phyloP scores from a whole-genome alignment of 192 early-diverging fungal genomes.

The Dispira parvispora region DNA sequence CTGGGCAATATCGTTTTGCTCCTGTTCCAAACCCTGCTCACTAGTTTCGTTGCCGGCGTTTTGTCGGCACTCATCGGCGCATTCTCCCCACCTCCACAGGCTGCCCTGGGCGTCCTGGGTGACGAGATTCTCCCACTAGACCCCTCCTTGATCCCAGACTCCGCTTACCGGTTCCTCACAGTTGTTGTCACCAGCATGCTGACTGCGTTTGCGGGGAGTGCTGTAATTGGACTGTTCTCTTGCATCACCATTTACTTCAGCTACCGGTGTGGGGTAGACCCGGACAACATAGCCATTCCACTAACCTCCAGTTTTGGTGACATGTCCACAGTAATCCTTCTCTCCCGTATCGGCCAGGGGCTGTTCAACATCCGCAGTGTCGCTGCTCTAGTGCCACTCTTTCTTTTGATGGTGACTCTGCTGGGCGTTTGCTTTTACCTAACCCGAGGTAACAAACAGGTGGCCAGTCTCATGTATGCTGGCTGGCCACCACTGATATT shows the following conservation, averaged over 20 bases:
- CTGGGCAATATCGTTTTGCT: too few species aligned
- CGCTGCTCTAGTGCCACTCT: background rate
- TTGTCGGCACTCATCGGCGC: too few species aligned
- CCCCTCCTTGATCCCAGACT: too few species aligned
- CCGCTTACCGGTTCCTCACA: slow-evolving; percentile 17
- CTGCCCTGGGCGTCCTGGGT: too few species aligned
- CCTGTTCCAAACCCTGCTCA: too few species aligned
- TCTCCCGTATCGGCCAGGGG: slow-evolving; percentile 13
- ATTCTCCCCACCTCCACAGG: too few species aligned
- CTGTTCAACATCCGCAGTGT: slow-evolving; percentile 10
- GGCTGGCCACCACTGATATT: slow-evolving; percentile 64
- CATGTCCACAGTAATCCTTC: slow-evolving; percentile 24
- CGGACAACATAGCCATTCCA: slow-evolving; percentile 37
- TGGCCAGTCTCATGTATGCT: slow-evolving; percentile 39
- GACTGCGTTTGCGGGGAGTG: slow-evolving; percentile 47
- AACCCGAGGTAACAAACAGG: slow-evolving; percentile 40
- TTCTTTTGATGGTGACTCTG: background rate
- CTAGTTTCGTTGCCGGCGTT: too few species aligned
- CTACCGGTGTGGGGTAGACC: slow-evolving; percentile 47
- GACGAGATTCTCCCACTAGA: too few species aligned
- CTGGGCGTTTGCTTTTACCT: slow-evolving; percentile 15
- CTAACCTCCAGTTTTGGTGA: slow-evolving; percentile 30
- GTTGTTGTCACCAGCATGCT: slow-evolving; percentile 49
- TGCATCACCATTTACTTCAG: slow-evolving; percentile 46
- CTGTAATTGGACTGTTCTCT: slow-evolving; percentile 56